These are phyloP conservation scores for Fusarium sp. DNA, from an alignment of 2,329 filamentous ascomycete genomes.

Conservation along the genomic window DNA sequence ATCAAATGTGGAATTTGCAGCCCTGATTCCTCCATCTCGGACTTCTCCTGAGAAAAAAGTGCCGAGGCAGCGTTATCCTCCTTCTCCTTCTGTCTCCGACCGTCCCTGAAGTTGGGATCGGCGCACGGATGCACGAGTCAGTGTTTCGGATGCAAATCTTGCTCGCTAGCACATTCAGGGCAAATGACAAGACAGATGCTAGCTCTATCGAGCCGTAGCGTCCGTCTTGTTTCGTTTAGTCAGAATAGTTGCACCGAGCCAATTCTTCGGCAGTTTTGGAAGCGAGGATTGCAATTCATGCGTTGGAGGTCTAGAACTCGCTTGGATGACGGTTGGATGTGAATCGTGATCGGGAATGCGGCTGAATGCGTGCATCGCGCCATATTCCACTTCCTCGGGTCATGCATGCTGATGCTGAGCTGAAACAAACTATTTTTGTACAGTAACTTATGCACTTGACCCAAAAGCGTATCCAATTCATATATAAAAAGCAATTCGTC, in stretches of 20 bases:
- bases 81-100: neutral
- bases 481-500: neutral
- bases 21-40: neutral
- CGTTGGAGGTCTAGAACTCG: neutral
- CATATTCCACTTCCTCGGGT: neutral
- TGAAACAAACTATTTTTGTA: slow-evolving; percentile 17
- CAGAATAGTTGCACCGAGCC: neutral
- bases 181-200: neutral
- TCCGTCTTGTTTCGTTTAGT: neutral
- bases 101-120: slow-evolving; percentile 8
- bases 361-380: slow-evolving; percentile 4
- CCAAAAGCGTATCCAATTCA: neutral
- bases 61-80: slow-evolving; percentile 5
- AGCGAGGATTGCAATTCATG: neutral
- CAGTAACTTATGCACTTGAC: neutral
- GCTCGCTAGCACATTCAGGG: neutral
- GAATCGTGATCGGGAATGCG: slow-evolving; percentile 4
- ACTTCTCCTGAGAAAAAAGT: neutral
- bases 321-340: neutral
- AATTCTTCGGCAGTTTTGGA: slow-evolving; percentile 6
- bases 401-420: neutral
- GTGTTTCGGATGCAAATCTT: slow-evolving; percentile 4
- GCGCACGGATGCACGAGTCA: slow-evolving; percentile 19
- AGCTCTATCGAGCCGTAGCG: slow-evolving; percentile 7
- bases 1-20: slow-evolving; percentile 22